Evolutionary conservation across 345 rosid species (phyloP).

Genomic region (Lenwebbia sp.): DNA sequence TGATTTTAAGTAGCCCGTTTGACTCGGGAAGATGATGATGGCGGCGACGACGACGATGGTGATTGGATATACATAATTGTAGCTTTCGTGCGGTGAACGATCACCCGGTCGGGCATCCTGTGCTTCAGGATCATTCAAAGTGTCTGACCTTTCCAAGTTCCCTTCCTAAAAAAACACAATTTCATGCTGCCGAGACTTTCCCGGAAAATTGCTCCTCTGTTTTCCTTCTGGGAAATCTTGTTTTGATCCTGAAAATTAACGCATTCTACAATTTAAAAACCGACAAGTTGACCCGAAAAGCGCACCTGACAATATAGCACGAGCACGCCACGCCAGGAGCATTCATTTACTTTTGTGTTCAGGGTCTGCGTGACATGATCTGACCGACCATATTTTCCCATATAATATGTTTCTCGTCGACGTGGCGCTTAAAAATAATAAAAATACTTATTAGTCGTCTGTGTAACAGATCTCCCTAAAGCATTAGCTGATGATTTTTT

Average conservation of each 20-base stretch:
- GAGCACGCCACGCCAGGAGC: too few relatives aligned
- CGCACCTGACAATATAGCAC: too few relatives aligned
- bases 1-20: not conserved
- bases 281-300: not conserved
- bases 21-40: not conserved
- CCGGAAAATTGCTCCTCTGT: not conserved
- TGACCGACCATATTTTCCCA: not conserved
- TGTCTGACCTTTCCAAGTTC: not conserved
- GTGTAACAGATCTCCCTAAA: too few relatives aligned
- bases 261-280: not conserved
- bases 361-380: too few relatives aligned
- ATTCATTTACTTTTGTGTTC: not conserved
- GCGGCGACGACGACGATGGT: not conserved
- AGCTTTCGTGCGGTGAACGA: not conserved
- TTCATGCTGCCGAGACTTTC: not conserved
- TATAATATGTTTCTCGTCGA: not conserved
- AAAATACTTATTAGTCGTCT: too few relatives aligned
- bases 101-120: not conserved
- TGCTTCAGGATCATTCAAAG: not conserved
- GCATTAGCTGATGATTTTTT: too few relatives aligned
- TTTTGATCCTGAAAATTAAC: not conserved
- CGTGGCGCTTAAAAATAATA: not conserved
- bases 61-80: not conserved
- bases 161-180: not conserved
- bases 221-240: not conserved